Percentiles rank a stretch among this genome's conserved stretches.
Conservation (phyloP, 352 stramenopile species). For the Globisporangium ultimum region DNA sequence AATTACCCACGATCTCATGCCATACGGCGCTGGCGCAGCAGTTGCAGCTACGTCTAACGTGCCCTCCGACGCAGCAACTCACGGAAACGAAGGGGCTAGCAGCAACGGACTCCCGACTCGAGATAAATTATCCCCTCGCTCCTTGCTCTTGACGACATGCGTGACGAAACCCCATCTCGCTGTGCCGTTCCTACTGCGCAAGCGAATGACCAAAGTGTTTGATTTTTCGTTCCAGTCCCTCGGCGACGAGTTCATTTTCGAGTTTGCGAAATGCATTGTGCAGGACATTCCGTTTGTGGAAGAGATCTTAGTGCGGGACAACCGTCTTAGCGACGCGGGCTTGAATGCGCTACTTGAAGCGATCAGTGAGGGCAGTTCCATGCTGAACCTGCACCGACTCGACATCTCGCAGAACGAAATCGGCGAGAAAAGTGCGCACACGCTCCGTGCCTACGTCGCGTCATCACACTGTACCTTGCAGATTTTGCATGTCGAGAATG, state of each 20-base stretch:
- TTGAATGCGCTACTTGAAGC: slow-evolving; percentile 55
- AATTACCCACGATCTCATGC: slow-evolving; percentile 24
- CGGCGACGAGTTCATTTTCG: slow-evolving; percentile 57
- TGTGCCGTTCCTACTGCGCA: slow-evolving; percentile 61
- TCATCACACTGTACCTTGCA: slow-evolving; percentile 58
- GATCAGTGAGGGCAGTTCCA: slow-evolving; percentile 46
- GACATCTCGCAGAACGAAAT: slow-evolving; percentile 80
- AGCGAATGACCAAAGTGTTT: slow-evolving; percentile 60
- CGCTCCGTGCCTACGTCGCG: slow-evolving; percentile 50
- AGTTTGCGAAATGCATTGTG: slow-evolving; percentile 59
- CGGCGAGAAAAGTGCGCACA: slow-evolving; percentile 51
- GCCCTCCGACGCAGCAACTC: not conserved
- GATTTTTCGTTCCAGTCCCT: slow-evolving; percentile 84
- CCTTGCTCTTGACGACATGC: slow-evolving; percentile 54
- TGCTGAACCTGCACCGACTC: slow-evolving; percentile 44
- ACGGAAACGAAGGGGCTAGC: not conserved
- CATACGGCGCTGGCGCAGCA: slow-evolving; percentile 11
- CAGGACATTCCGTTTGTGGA: slow-evolving; percentile 62
- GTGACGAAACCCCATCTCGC: slow-evolving; percentile 48
- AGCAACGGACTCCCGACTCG: slow-evolving; percentile 27
- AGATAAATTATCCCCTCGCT: slow-evolving; percentile 61
- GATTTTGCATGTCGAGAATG: slow-evolving; percentile 70
- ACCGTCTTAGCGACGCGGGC: slow-evolving; percentile 78
- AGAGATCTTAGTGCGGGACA: slow-evolving; percentile 85
- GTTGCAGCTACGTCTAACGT: slow-evolving; percentile 1